These are phyloP conservation scores for Plectosphaerella cucumerina DNA, from an alignment of 2,329 filamentous ascomycete species.

Conservation along the genomic window DNA sequence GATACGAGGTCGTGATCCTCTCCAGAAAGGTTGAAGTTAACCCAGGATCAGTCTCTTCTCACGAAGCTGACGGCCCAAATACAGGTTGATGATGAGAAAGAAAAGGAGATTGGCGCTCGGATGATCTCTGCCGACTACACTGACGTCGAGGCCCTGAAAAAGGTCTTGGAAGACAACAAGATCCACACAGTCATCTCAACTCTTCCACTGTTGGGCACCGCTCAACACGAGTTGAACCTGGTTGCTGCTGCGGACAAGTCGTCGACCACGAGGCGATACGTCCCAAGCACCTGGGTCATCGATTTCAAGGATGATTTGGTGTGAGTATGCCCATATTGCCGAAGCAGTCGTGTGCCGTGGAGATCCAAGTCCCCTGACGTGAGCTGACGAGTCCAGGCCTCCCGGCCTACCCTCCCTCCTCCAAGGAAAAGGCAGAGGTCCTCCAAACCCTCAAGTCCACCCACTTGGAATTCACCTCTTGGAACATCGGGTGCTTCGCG, in stretches of 20 bases:
- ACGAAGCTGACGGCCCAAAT: background rate
- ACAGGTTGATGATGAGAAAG: background rate
- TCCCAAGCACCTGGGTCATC: conserved; percentile 37
- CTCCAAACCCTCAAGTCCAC: conserved; percentile 12
- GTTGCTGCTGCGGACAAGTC: conserved; percentile 39
- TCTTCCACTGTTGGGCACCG: conserved; percentile 20
- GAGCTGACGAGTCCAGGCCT: no score
- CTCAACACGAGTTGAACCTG: conserved; percentile 31
- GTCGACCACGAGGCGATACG: conserved; percentile 29
- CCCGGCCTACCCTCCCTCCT: background rate
- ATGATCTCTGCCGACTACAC: conserved; percentile 3
- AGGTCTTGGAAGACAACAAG: conserved; percentile 6
- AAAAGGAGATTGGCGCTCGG: background rate
- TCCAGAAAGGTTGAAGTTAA: conserved; percentile 27
- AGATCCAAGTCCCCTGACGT: background rate
- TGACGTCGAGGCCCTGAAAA: background rate
- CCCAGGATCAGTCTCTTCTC: background rate
- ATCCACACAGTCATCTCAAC: conserved; percentile 40
- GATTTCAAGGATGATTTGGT: conserved; percentile 9
- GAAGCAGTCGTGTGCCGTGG: no score
- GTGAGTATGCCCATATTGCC: no score
- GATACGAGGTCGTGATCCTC: conserved; percentile 33
- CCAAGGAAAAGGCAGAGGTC: background rate
- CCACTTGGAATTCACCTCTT: conserved; percentile 29
- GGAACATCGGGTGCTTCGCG: conserved; percentile 38